Base-by-base conservation (phyloP, 2,329 filamentous ascomycete genomes). In the Colletotrichum musae region DNA sequence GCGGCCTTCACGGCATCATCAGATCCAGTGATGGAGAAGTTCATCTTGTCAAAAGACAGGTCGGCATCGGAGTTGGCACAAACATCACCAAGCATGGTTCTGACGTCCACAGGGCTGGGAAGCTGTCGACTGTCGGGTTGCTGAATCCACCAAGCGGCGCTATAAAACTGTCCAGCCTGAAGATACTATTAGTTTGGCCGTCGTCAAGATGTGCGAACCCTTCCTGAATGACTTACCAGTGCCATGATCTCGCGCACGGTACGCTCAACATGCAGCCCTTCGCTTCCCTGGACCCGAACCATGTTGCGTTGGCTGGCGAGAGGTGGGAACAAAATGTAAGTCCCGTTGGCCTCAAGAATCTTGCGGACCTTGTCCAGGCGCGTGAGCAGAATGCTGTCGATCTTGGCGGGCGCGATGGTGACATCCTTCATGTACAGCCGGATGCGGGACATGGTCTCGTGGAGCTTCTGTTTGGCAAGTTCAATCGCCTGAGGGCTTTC, bases 241-340 rank as follows among this genome's bases (percentile, higher is more conserved):
- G 93, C 92, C 95, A 99, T 98, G 73, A 99, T 92, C 81, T 98
- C 96, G 74, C 95, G 91, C 73, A 98, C 94, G 39, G 95, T 98
- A 53, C 96, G 92, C 83, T 99, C 96, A 13, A 98, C 94, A 77
- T 97, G 95, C 73, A 98, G 85, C 43, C 97, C 94, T 80, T 99
- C 96, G 0, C 92, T 93, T 68, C 95, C 96, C 80, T 98, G 96
- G 41, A 99, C 93, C 57, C 95, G 91, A 72, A 98, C 92, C 74
- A 94, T 87, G 73, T 91, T 94, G 68, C 93, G 92, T 79, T 95
- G 92, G 73, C 93, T 94, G 24, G 94, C 96, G 48, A 99, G 86
- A 21, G 92, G 91, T 7, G 96, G 96, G 73, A 99, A 94, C 78
- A 97, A 88, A 74, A 99, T 94, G 80, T 97, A 97, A 6, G 95